Evolutionary conservation across 1,284 basidiomycete species (phyloP).

Genomic region (Cryptococcus sp.): DNA sequence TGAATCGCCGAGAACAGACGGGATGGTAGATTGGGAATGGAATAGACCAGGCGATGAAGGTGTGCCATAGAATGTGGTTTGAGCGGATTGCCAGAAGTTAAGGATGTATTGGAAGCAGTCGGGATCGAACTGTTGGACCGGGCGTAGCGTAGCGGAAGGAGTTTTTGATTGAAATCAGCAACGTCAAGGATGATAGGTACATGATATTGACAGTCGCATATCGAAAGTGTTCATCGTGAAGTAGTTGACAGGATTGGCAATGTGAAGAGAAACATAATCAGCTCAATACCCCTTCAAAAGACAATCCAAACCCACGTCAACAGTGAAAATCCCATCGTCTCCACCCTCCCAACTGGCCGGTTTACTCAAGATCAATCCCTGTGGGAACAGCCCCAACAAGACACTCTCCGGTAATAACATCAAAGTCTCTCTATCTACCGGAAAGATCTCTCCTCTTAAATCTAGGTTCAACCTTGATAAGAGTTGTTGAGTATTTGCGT

Average conservation of each 20-base stretch:
- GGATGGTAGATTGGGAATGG: conserved; percentile 70
- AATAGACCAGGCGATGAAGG: conserved; percentile 66
- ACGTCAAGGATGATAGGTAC: too few species aligned
- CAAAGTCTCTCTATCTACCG: conserved; percentile 94
- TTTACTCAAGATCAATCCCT: conserved; percentile 87
- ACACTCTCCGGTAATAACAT: conserved; percentile 99
- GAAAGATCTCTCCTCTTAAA: conserved; percentile 83
- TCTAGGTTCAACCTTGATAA: conserved; percentile 85
- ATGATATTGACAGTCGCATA: background rate
- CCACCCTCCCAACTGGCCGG: conserved; percentile 69
- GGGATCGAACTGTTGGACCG: conserved; percentile 75
- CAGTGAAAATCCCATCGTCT: conserved; percentile 89
- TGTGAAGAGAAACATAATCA: background rate
- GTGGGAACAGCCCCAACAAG: conserved; percentile 92
- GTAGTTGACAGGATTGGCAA: background rate
- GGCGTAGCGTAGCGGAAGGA: background rate
- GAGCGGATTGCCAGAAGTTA: conserved; percentile 81
- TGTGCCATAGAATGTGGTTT: conserved; percentile 88
- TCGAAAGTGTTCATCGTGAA: background rate
- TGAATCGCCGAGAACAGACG: conserved; percentile 49
- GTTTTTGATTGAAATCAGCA: too few species aligned
- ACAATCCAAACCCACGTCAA: conserved; percentile 67
- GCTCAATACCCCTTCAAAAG: background rate
- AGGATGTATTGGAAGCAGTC: conserved; percentile 92
- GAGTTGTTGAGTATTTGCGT: conserved; percentile 54